Base-by-base conservation (phyloP, 768 basidiomycete genomes). In the Scleroderma citrinum region DNA sequence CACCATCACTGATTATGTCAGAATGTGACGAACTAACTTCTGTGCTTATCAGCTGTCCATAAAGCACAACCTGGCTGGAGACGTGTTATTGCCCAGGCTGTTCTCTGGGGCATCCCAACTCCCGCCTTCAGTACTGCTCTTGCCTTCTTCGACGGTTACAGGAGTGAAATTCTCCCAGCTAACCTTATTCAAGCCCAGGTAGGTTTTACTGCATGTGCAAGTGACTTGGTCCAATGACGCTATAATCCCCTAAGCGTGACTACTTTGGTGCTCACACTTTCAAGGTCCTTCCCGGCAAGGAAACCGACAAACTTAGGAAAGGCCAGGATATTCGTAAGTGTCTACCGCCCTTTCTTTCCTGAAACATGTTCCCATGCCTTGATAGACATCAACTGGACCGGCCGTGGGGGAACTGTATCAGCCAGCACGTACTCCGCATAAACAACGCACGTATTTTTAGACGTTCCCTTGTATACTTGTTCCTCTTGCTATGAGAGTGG, bases 251-350 rank as follows among this genome's bases (percentile, higher is more conserved):
- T 24, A 49, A 87, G 85, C 92, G 95, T 67, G 95, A 99, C 66
- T 99, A 94, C 81, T 99, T 99, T 68, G 95, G 96, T 70, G 91
- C 94, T 38, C 95, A 97, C 76, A 97, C 95, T 48, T 98, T 96
- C 91, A 80, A 83, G 47, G 92, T 97, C 50, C 75, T 92, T 32
- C 85, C 92, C 48, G 92, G 94, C 47, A 87, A 88, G 72, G 93
- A 92, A 72, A 95, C 90, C 69, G 76, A 76, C 44, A 83, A 73
- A 63, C 83, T 95, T 71, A 81, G 82, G 71, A 61, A 79, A 50
- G 86, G 81, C 65, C 73, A 89, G 70, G 90, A 95, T 66, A 92
- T 97, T 67, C 90, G 89, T 92, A 67, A 61, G 90, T 81, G 19
- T 36, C 29, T 29, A 29, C 8, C 31, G 56, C n/a, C 45, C 5